Evolutionary conservation across 768 basidiomycete genomes (phyloP), one percentile per base, ranked within the genome.

Genomic region (Macrolepiota albuminosa): DNA sequence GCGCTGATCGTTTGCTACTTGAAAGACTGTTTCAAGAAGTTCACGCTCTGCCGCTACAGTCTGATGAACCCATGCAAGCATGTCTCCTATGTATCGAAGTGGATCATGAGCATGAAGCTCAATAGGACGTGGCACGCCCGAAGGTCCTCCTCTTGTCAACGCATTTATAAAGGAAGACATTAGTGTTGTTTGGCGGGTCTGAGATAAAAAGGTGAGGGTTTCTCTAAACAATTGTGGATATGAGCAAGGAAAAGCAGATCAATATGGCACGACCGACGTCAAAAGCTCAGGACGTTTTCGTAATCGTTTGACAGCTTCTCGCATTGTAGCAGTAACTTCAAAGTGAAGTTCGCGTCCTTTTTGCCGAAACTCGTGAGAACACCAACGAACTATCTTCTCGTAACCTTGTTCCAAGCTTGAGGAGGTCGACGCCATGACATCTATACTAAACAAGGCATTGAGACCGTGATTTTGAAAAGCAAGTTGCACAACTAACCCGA

Each of bases 61-160:
- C 63, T 98, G 96, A 72, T 99, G 96, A 0, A 98, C 87, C 96
- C 96, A 98, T 0, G 95, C 96, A 8, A 98, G 85, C 92, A 98
- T 98, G 73, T 98, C 96, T 14, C 97, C 97, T 14, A 96, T 86
- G 69, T 99, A 99, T 36, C 96, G 86, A 64, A 94, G 82, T 0
- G 97, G 96, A 70, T 99, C 97, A 66, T 99, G 97, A 0, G 97
- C 97, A 68, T 99, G 97, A 3, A 99, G 79, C 70, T 98, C 97
- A 62, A 99, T 98, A 0, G 96, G 93, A 6, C 95, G 84, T 11
- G 95, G 93, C 7, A 89, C 76, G 45, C 90, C 93, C 43, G 86
- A 88, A 1, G 86, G 91, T 1, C 91, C 91, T 6, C 95, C 95
- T 13, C 91, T 83, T 0, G 95, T 98, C 9, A 98, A 78, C 0